Evolutionary conservation across 306 rosid genomes (phyloP).

Genomic region (Herpetospermum pedunculosum): DNA sequence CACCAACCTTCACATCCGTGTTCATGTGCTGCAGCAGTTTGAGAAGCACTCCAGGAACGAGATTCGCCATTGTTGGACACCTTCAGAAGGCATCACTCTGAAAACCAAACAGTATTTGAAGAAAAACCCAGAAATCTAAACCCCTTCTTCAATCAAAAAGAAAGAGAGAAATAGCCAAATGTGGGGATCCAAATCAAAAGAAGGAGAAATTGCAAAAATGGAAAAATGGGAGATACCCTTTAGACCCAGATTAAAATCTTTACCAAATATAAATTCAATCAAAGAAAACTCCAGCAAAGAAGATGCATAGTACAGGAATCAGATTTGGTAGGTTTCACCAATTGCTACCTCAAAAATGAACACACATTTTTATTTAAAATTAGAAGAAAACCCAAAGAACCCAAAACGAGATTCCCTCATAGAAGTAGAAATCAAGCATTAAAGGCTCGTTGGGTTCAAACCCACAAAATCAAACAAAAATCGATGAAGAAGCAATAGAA

Average conservation of each 20-base stretch:
- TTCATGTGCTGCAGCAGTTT: constrained; percentile 94
- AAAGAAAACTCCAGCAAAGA: constrained; percentile 13
- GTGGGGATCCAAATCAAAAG: background rate
- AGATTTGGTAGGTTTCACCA: constrained; percentile 21
- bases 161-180: background rate
- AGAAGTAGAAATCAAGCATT: constrained; percentile 11
- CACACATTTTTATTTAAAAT: background rate
- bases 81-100: constrained; percentile 51
- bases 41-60: constrained; percentile 94
- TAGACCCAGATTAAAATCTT: constrained; percentile 17
- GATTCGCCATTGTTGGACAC: constrained; percentile 75
- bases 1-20: constrained; percentile 78
- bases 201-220: background rate
- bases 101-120: constrained; percentile 4
- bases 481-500: constrained; percentile 4
- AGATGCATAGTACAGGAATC: constrained; percentile 15
- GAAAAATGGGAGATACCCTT: background rate
- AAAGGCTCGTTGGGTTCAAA: constrained; percentile 8
- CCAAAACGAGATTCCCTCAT: constrained; percentile 13
- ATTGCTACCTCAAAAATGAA: constrained; percentile 7
- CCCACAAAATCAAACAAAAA: constrained; percentile 15
- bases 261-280: constrained; percentile 21
- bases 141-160: constrained; percentile 12
- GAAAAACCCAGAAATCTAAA: background rate
- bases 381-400: background rate